These are phyloP conservation scores for Annulohypoxylon bovei DNA, from an alignment of 495 filamentous ascomycete species.

Conservation along the genomic window DNA sequence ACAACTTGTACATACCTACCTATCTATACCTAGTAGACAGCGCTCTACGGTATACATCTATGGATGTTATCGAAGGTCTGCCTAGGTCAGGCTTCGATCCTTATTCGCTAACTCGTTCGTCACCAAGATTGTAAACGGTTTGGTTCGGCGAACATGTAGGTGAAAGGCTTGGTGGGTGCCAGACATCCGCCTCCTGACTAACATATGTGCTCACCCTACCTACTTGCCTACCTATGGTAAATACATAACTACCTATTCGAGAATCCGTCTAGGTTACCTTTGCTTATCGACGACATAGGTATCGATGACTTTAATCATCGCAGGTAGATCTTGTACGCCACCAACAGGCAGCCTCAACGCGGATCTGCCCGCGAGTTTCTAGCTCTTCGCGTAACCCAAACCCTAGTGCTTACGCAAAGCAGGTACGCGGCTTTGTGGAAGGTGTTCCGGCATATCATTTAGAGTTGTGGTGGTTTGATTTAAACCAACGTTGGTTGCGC, in stretches of 20 bases:
- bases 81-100: neutral
- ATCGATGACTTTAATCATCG: neutral
- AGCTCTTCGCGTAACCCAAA: neutral
- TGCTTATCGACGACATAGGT: neutral
- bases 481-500: too few relatives aligned
- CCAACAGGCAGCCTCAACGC: neutral
- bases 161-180: neutral
- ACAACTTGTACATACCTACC: neutral
- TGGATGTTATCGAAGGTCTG: neutral
- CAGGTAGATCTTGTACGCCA: neutral
- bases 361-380: neutral
- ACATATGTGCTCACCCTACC: neutral
- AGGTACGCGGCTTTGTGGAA: neutral
- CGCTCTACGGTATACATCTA: too few relatives aligned
- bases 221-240: too few relatives aligned
- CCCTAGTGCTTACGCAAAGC: neutral
- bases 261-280: too few relatives aligned
- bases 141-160: neutral
- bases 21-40: too few relatives aligned
- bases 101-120: neutral
- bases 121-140: neutral
- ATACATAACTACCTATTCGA: neutral
- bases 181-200: neutral
- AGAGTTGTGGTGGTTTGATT: neutral
- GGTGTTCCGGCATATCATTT: neutral